Base-by-base conservation (phyloP, 1,139 yeast species). In the Yamadazyma kanchanaburiensis region DNA sequence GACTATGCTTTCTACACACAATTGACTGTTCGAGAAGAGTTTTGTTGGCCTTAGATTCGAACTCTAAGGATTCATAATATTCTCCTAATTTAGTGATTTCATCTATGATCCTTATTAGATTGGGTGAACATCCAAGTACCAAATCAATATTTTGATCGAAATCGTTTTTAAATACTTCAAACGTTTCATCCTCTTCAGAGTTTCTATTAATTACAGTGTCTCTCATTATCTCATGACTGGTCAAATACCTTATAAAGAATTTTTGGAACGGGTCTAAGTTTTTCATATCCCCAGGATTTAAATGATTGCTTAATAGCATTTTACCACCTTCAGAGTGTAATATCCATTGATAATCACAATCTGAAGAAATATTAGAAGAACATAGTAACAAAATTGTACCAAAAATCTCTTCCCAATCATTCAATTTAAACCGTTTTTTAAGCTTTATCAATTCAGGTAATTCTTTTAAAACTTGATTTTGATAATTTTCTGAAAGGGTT, bases 211-310 rank as follows among this genome's bases (percentile, higher is more conserved):
- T 22, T 1, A 61, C 64, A 1, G 68, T 62, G 32, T 60, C 64
- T 7, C 66, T 63, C 63, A 63, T 58, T 2, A 63, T 60, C 33
- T 63, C 70, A 39, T 63, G 69, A 13, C 60, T 47, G 5, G 60
- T 49, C 35, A 63, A 56, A 35, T 60, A 62, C 19, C 63, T 33
- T 6, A 57, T 48, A 31, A 61, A 59, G 34, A 62, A 61, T n/a
- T 50, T 51, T 25, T 46, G 51, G 22, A 42, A 42, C 2, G 45
- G 43, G 25, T 38, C 37, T 18, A 30, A 21, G 12, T 15, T 10
- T 5, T 27, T 17, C 3, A 33, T 17, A 8, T 29, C 23, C 11
- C 25, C 24, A 13, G 24, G 7, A 15, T 15, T n/a, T 10, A 25
- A 11, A 2, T 34, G 16, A 5, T 25, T 21, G 22, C 31, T 24